These are phyloP conservation scores for Mallotus nudiflorus DNA, from an alignment of 345 rosid genomes.

Conservation along the genomic window DNA sequence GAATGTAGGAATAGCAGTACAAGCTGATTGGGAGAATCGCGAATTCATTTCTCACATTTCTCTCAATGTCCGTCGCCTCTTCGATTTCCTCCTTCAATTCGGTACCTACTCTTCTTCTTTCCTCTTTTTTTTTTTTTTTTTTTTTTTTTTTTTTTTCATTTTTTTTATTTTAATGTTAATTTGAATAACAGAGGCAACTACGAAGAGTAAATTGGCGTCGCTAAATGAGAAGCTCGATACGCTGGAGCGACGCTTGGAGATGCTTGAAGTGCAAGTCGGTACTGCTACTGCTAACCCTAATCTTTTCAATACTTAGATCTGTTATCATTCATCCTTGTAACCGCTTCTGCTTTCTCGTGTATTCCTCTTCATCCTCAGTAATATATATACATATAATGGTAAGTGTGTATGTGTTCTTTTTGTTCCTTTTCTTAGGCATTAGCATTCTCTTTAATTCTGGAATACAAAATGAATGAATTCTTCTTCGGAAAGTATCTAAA, in stretches of 20 bases:
- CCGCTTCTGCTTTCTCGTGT: not conserved
- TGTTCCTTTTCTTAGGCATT: not conserved
- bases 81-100: conserved; percentile 93
- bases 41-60: conserved; percentile 96
- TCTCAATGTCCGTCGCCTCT: conserved; percentile 98
- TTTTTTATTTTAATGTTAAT: not conserved
- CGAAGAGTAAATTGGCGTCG: conserved; percentile 80
- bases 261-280: conserved; percentile 90
- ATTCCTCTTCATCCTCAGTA: not conserved
- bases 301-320: conserved; percentile 64
- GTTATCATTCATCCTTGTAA: not conserved
- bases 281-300: conserved; percentile 85
- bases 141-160: not conserved
- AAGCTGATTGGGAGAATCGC: conserved; percentile 99
- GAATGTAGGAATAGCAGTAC: conserved; percentile 99
- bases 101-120: conserved; percentile 36
- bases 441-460: not conserved
- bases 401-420: not conserved
- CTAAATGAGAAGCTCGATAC: conserved; percentile 86
- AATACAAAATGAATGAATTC: too few species aligned
- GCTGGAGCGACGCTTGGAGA: conserved; percentile 81
- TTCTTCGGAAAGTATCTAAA: too few species aligned
- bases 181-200: conserved; percentile 79
- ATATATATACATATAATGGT: too few species aligned
- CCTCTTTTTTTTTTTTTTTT: not conserved